Base-by-base conservation (phyloP, 495 filamentous ascomycete species). In the Neurospora sp. region DNA sequence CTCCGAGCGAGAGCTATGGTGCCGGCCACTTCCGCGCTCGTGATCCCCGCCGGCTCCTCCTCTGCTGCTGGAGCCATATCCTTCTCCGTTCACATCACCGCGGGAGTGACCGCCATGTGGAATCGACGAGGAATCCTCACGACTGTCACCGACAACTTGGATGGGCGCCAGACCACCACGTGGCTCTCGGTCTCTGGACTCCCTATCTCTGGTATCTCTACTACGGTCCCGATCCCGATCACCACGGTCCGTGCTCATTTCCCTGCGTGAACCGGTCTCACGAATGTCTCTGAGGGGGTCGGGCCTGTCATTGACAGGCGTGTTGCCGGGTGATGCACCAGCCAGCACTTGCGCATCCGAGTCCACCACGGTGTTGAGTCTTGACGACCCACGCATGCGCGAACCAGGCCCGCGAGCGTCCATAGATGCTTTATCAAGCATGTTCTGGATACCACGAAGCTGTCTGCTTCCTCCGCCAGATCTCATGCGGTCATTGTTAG, bases 401-500 rank as follows among this genome's bases (percentile, higher is more conserved):
- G 76, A 78, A 37, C 74, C 75, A 4, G 77, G 78, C 16, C 77
- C 72, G 75, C 78, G 74, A 70, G 81, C 39, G 65, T 78, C 78
- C 22, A 78, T 80, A 65, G 77, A 79, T 8, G 78, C 79, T 74
- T 84, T 82, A 74, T 85, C 82, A 3, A 88, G 81, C 69, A 82
- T 87, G 69, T 76, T 86, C 71, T 88, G 86, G 20, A 89, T 87
- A 37, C 84, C 84, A 1, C 82, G 79, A 16, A 89, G 75, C 71
- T 87, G 84, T 70, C 87, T 75, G 71, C 76, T 77, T 44, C 78
- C 53, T 61, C 53, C 76, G 6, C 84, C 79, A n/a, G 81, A 76
- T 31, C 83, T 79, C 65, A 83, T 79, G 42, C 86, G 81, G 45
- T 88, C 86, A 37, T 78, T 79, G 31, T 78, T 71, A 4, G 79